Conservation (phyloP, 78 protist species). For the Chrysochromulina parva region DNA sequence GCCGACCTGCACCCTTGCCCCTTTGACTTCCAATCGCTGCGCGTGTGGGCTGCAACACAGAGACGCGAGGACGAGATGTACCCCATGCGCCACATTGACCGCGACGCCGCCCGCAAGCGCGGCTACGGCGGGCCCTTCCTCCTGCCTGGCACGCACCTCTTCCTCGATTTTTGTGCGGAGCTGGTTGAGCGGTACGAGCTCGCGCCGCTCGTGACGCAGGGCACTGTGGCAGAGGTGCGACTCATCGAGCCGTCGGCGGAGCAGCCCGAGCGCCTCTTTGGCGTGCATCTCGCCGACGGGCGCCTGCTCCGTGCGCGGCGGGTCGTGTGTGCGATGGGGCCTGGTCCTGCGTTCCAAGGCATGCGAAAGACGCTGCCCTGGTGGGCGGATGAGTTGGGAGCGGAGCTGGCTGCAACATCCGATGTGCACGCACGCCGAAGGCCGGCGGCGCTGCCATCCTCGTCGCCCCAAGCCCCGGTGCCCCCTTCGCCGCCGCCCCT, state of each 20-base stretch:
- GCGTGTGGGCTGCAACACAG: not conserved
- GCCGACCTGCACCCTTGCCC: slow-evolving; percentile 3
- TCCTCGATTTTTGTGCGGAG: not conserved
- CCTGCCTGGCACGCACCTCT: not conserved
- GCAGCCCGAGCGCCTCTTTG: not conserved
- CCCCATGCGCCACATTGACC: not conserved
- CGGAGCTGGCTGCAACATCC: no score
- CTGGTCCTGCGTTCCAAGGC: not conserved
- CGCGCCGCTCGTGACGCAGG: not conserved
- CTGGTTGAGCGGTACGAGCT: not conserved
- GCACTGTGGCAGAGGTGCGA: not conserved
- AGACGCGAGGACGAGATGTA: not conserved
- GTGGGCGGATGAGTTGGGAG: not conserved
- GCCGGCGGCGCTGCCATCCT: no score
- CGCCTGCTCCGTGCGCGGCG: not conserved
- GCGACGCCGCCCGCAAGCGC: not conserved
- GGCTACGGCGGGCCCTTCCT: not conserved
- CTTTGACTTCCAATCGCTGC: not conserved
- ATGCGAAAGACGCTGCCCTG: not conserved
- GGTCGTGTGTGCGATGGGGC: slow-evolving; percentile 9
- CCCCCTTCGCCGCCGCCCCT: no score
- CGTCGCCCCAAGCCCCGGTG: no score
- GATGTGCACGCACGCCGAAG: no score
- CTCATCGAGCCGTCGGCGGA: not conserved
- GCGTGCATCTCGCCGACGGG: not conserved